Evolutionary conservation across 2,329 filamentous ascomycete genomes (phyloP).

Genomic region (Lasiodiplodia hormozganensis): DNA sequence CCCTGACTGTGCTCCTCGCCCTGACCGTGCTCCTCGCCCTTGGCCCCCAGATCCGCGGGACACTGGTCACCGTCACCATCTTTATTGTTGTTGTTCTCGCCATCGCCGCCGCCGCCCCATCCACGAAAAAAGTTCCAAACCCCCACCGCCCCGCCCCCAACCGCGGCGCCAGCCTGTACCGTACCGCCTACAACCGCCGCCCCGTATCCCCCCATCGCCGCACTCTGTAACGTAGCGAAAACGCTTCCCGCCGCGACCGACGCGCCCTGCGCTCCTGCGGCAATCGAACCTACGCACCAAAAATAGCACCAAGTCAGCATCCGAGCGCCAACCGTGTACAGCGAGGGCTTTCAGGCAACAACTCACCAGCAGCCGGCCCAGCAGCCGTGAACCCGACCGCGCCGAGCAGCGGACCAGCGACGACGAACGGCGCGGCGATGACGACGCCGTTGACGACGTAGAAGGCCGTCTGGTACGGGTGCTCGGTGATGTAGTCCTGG

Average conservation of each 20-base stretch:
- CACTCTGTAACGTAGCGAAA: conserved; percentile 41
- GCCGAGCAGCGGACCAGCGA: conserved; percentile 36
- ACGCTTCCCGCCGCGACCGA: conserved; percentile 36
- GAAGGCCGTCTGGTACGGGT: conserved; percentile 38
- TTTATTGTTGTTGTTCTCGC: not conserved
- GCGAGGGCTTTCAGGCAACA: not conserved
- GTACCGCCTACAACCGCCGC: conserved; percentile 35
- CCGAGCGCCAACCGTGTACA: not conserved
- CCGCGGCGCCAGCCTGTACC: conserved; percentile 8
- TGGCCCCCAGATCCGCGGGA: too few relatives aligned
- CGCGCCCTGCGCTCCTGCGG: conserved; percentile 36
- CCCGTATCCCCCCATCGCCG: conserved; percentile 43
- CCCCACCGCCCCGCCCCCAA: not conserved
- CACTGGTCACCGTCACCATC: not conserved
- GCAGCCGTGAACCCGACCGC: conserved; percentile 35
- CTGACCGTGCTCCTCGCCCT: not conserved
- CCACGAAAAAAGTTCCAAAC: not conserved
- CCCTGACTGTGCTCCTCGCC: not conserved
- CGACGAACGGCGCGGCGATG: conserved; percentile 35
- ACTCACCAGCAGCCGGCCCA: conserved; percentile 37
- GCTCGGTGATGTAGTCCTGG: conserved; percentile 30
- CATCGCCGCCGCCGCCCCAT: not conserved
- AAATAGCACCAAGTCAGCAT: too few relatives aligned
- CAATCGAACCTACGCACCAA: conserved; percentile 34
- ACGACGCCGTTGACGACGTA: conserved; percentile 37